These are phyloP conservation scores for Xylogone sp. DNA, from an alignment of 2,329 filamentous ascomycete genomes.

Conservation along the genomic window DNA sequence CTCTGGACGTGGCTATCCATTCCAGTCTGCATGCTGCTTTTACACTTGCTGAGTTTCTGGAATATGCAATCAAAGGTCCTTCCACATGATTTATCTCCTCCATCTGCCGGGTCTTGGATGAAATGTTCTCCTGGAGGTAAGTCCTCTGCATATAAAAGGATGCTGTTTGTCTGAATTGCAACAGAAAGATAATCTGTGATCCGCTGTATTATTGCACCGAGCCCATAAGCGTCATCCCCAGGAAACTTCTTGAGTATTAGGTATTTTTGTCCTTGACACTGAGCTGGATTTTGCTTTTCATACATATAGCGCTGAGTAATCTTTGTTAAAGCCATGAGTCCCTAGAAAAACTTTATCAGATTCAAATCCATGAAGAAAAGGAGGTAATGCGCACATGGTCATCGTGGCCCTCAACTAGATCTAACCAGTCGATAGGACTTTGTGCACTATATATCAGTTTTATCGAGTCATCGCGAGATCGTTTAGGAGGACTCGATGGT, in stretches of 20 bases:
- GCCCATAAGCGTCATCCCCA: neutral
- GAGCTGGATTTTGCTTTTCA: neutral
- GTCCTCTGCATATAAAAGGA: neutral
- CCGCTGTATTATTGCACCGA: neutral
- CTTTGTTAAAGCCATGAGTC: constrained; percentile 1
- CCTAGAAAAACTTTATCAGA: neutral
- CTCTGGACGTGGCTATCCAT: neutral
- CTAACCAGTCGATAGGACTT: neutral
- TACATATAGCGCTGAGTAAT: neutral
- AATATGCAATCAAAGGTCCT: constrained; percentile 19
- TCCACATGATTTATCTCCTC: constrained; percentile 8
- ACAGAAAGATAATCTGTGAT: neutral
- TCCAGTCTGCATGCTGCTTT: constrained; percentile 9
- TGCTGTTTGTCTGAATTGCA: neutral
- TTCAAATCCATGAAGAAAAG: neutral
- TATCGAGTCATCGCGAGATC: neutral
- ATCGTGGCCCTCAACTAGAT: neutral
- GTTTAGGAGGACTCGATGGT: neutral
- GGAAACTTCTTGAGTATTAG: neutral
- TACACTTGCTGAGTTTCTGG: constrained; percentile 15
- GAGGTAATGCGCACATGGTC: neutral
- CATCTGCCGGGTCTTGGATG: neutral
- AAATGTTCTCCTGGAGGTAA: neutral
- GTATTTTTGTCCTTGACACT: neutral
- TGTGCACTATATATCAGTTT: neutral